Evolutionary conservation across 2,329 filamentous ascomycete genomes (phyloP).

Genomic region (Cytospora schulzeri): DNA sequence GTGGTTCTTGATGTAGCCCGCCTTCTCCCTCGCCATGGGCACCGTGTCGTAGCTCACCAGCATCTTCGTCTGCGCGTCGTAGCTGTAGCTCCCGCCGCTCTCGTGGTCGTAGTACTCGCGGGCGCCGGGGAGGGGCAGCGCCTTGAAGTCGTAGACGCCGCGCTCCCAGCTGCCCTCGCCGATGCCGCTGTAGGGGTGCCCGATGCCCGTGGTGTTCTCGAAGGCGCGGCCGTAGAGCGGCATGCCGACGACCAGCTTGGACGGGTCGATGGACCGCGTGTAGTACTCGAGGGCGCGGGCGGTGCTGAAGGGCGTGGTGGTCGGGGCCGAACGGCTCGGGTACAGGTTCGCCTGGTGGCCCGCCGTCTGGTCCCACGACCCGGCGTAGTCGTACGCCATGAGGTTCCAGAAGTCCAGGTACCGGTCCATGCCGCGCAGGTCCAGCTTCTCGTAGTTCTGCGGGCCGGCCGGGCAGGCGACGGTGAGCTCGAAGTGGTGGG

Average conservation of each 20-base stretch:
- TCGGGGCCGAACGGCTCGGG: slow-evolving; percentile 56
- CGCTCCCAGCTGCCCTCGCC: slow-evolving; percentile 83
- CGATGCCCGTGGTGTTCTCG: slow-evolving; percentile 73
- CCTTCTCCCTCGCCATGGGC: slow-evolving; percentile 68
- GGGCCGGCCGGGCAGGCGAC: slow-evolving; percentile 66
- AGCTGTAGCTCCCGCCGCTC: slow-evolving; percentile 75
- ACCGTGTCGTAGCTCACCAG: slow-evolving; percentile 82
- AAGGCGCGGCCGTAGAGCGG: slow-evolving; percentile 90
- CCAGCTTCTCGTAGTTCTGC: slow-evolving; percentile 63
- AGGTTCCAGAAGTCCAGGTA: slow-evolving; percentile 76
- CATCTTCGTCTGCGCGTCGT: slow-evolving; percentile 61
- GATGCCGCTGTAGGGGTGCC: slow-evolving; percentile 68
- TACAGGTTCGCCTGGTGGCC: slow-evolving; percentile 84
- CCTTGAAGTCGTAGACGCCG: slow-evolving; percentile 88
- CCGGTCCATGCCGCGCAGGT: slow-evolving; percentile 65
- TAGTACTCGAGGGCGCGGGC: slow-evolving; percentile 73
- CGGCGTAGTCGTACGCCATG: slow-evolving; percentile 89
- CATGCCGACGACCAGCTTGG: slow-evolving; percentile 88
- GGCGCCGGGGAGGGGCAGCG: slow-evolving; percentile 69
- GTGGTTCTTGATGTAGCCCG: slow-evolving; percentile 66
- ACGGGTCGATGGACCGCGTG: slow-evolving; percentile 62
- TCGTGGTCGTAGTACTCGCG: slow-evolving; percentile 65
- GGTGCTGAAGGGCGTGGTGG: slow-evolving; percentile 77
- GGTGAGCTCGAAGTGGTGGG: slow-evolving; percentile 63
- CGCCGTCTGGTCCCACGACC: slow-evolving; percentile 72